Base-by-base conservation (phyloP, 139 green algal genomes). In the Chlamydomonas eustigma region DNA sequence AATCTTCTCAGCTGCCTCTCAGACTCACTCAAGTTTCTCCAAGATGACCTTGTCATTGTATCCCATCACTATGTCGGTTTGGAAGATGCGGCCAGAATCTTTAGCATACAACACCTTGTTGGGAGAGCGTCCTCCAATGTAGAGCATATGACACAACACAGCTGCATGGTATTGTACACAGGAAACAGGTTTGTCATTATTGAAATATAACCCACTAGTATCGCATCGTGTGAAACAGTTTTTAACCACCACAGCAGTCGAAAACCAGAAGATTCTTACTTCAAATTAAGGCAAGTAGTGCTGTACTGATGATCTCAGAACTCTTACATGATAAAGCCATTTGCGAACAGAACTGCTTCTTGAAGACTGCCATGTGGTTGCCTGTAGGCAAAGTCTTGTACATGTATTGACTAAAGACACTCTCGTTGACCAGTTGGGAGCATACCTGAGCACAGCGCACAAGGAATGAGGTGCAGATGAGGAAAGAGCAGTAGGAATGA, bases 351-450 rank as follows among this genome's bases (percentile, higher is more conserved):
- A 98, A 87, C 71, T 93, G 83, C 81, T 93, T 91, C 86, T 97
- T 98, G 90, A 99, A 98, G 25, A 85, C 87, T 91, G 91, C 98
- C 69, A 98, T 84, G 74, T 94, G 90, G 77, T 85, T 94, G 71
- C 80, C 81, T 38, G 81, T 92, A 24, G 92, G 90, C 81, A 98
- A 83, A 3, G 84, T 94, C 86, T 99, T 99, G 93, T 98, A 98
- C 76, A 97, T 92, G 79, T 91, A 98, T 90, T 97, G 92, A 33
- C 73, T 90, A 79, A 99, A 96, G 65, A 99, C 86, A 77, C 96
- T 98, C 77, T 98, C 94, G 36, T 73, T 91, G 4, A 99, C 93
- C 30, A 93, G 67, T 34, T 87, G 69, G 4, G 84, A 71, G 66
- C 77, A 85, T 64, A 92, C 83, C 50, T 92, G 18, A n/a, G n/a